phyloP scores from a whole-genome alignment of 192 early-diverging fungal species.

The Linnemannia hyalina region DNA sequence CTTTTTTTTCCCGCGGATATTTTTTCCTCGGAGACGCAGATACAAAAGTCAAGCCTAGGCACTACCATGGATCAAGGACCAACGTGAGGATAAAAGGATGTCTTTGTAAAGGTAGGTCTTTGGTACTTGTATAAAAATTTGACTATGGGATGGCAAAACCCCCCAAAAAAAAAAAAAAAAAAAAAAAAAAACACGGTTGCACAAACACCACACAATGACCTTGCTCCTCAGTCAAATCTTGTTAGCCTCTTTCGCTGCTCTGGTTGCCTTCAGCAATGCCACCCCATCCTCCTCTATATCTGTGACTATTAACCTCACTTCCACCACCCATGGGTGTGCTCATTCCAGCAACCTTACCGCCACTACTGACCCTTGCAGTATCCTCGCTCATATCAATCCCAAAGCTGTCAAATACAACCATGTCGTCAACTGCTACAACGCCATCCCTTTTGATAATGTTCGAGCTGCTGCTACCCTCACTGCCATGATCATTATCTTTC shows the following conservation, averaged over 20 bases:
- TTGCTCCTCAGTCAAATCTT: neutral
- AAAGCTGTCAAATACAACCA: neutral
- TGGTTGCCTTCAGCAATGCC: neutral
- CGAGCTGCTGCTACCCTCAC: neutral
- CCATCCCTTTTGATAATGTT: neutral
- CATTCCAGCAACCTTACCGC: neutral
- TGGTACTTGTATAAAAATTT: too few relatives aligned
- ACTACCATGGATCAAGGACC: too few relatives aligned
- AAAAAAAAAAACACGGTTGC: neutral
- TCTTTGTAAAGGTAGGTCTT: too few relatives aligned
- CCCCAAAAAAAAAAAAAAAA: too few relatives aligned
- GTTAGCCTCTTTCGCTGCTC: neutral
- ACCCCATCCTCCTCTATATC: neutral
- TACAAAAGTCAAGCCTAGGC: too few relatives aligned
- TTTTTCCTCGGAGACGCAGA: too few relatives aligned
- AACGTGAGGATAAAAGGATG: too few relatives aligned
- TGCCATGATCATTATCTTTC: neutral
- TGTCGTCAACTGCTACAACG: slow-evolving; percentile 13
- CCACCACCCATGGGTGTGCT: neutral
- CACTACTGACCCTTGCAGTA: slow-evolving; percentile 6
- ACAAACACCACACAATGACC: neutral
- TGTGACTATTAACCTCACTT: neutral
- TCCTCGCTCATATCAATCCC: neutral
- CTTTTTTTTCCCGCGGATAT: too few relatives aligned
- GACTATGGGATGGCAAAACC: too few relatives aligned